Evolutionary conservation across 805 yeast genomes (phyloP).

Genomic region (Millerozyma acaciae): DNA sequence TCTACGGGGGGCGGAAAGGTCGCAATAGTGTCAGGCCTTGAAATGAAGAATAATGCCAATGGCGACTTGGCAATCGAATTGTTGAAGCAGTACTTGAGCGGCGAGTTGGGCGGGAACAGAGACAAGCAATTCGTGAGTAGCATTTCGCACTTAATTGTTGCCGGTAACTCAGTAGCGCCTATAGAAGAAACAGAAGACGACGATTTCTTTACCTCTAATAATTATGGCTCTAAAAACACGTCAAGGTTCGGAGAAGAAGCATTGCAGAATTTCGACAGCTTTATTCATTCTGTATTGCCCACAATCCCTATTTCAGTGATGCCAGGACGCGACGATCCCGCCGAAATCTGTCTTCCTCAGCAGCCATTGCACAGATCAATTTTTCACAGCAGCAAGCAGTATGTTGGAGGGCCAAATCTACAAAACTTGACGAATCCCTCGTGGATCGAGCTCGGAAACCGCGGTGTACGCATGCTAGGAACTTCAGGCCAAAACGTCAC

Average conservation of each 20-base stretch:
- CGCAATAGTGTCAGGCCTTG: conserved; percentile 76
- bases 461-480: conserved; percentile 58
- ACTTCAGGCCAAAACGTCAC: conserved; percentile 81
- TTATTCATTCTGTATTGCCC: conserved; percentile 51
- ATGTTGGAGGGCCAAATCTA: conserved; percentile 36
- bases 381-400: conserved; percentile 45
- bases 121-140: conserved; percentile 22
- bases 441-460: conserved; percentile 50
- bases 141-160: conserved; percentile 55
- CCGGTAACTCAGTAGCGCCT: conserved; percentile 64
- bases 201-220: conserved; percentile 33
- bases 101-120: conserved; percentile 51
- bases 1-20: conserved; percentile 39
- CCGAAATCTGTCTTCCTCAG: conserved; percentile 83
- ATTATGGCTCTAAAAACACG: conserved; percentile 49
- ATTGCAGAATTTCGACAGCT: conserved; percentile 53
- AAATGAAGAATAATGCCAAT: conserved; percentile 44
- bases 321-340: conserved; percentile 87
- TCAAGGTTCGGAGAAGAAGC: conserved; percentile 50
- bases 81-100: conserved; percentile 65
- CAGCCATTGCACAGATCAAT: conserved; percentile 82
- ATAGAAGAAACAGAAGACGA: conserved; percentile 21
- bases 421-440: conserved; percentile 56
- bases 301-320: conserved; percentile 69
- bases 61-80: conserved; percentile 49